Percentiles rank a stretch among this genome's conserved stretches.
phyloP scores from a whole-genome alignment of 768 basidiomycete genomes.

The Clitopilus passeckerianus region DNA sequence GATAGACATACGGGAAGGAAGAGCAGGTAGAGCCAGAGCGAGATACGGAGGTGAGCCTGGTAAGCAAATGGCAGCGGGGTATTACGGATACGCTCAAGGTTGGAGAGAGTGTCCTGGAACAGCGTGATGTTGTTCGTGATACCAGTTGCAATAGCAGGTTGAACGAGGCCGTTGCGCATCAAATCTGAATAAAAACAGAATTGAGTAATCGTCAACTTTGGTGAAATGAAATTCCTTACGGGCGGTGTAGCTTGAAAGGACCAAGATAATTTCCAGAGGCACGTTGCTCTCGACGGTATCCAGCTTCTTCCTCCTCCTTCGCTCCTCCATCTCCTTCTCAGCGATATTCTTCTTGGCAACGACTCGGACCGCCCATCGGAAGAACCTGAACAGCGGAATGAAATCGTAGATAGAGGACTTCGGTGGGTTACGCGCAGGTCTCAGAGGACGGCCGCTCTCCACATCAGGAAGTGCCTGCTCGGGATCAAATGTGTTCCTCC shows the following conservation, averaged over 20 bases:
- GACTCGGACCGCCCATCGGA: slow-evolving; percentile 35
- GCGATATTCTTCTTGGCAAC: slow-evolving; percentile 15
- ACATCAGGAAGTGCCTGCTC: slow-evolving; percentile 26
- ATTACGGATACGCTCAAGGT: slow-evolving; percentile 58
- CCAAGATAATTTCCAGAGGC: slow-evolving; percentile 54
- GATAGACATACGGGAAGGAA: slow-evolving; percentile 30
- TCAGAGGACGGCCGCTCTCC: slow-evolving; percentile 33
- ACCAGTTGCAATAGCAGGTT: slow-evolving; percentile 47
- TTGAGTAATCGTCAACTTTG: neutral
- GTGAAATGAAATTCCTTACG: slow-evolving; percentile 20
- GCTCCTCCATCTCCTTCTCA: slow-evolving; percentile 14
- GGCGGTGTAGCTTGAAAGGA: slow-evolving; percentile 41
- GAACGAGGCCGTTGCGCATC: slow-evolving; percentile 37
- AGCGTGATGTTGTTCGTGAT: slow-evolving; percentile 37
- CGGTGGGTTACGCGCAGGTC: slow-evolving; percentile 60
- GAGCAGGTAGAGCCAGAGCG: slow-evolving; percentile 38
- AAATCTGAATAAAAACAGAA: slow-evolving; percentile 24
- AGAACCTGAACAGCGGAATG: slow-evolving; percentile 48
- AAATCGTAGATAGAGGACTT: slow-evolving; percentile 42
- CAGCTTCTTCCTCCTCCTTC: slow-evolving; percentile 26
- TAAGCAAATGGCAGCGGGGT: slow-evolving; percentile 69
- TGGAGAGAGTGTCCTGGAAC: slow-evolving; percentile 53
- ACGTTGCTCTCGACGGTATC: slow-evolving; percentile 51
- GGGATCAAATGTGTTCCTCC: slow-evolving; percentile 24
- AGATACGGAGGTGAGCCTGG: slow-evolving; percentile 61